Evolutionary conservation across 2,329 filamentous ascomycete species (phyloP).

Genomic region (Sclerotinia trifoliorum): DNA sequence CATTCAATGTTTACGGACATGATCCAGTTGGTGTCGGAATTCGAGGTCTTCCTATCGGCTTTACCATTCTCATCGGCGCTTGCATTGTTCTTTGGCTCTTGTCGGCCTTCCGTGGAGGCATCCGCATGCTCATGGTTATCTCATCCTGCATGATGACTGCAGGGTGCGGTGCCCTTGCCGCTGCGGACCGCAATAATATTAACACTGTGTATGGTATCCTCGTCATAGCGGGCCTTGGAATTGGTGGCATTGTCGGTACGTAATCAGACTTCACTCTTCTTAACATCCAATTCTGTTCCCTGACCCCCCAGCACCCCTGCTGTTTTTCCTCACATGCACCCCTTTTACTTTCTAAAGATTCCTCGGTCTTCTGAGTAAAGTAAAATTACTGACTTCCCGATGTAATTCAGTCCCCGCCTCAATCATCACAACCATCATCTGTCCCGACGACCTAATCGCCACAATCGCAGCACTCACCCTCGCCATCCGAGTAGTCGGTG

Average conservation of each 20-base stretch:
- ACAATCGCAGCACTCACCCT: conserved; percentile 67
- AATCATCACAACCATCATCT: conserved; percentile 68
- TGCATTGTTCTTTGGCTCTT: conserved; percentile 58
- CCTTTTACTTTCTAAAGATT: too few relatives aligned
- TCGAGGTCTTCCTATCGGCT: conserved; percentile 61
- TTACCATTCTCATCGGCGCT: conserved; percentile 60
- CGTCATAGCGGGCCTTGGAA: conserved; percentile 59
- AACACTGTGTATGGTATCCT: conserved; percentile 56
- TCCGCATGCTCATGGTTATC: conserved; percentile 57
- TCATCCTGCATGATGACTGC: conserved; percentile 65
- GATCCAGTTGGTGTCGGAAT: conserved; percentile 63
- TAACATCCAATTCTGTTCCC: not conserved
- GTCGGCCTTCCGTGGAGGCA: conserved; percentile 58
- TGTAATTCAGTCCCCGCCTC: conserved; percentile 61
- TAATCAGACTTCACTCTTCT: not conserved
- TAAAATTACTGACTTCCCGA: not conserved
- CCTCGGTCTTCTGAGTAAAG: too few relatives aligned
- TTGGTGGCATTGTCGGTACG: conserved; percentile 65
- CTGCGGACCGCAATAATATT: conserved; percentile 54
- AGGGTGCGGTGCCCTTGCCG: conserved; percentile 52
- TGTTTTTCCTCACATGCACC: not conserved
- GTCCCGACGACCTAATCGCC: conserved; percentile 67
- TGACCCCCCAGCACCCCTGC: too few relatives aligned
- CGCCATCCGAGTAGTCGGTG: conserved; percentile 67
- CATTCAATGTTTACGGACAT: conserved; percentile 64